Percentiles rank a stretch among this genome's conserved stretches.
Conservation (phyloP, 306 rosid genomes). For the Inga leiocalycina region DNA sequence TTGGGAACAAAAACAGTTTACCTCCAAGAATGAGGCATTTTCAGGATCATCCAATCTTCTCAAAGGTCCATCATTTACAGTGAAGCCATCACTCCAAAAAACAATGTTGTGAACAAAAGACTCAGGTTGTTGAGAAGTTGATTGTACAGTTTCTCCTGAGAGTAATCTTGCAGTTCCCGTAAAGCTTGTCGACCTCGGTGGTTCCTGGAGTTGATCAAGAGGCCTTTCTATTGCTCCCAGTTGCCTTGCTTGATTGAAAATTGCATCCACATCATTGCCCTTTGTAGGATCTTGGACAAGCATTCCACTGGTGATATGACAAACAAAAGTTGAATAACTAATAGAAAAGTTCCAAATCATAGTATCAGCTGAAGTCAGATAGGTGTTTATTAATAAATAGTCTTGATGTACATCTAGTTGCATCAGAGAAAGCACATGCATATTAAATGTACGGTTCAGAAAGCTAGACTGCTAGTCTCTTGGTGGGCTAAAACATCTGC, state of each 20-base stretch:
- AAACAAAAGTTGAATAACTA: conserved; percentile 25
- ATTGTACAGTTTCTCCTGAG: conserved; percentile 71
- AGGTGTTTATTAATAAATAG: not conserved
- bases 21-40: conserved; percentile 92
- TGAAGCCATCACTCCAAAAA: conserved; percentile 92
- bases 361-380: conserved; percentile 2
- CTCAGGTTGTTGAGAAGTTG: conserved; percentile 85
- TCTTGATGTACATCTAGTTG: conserved; percentile 1
- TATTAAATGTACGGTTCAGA: conserved; percentile 15
- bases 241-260: conserved; percentile 86
- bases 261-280: conserved; percentile 84
- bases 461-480: not conserved
- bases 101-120: conserved; percentile 81
- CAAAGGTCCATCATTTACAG: conserved; percentile 89
- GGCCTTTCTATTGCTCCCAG: conserved; percentile 91
- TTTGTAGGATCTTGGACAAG: conserved; percentile 97
- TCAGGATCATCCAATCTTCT: conserved; percentile 97
- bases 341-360: conserved; percentile 4
- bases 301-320: conserved; percentile 82
- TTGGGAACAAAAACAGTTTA: conserved; percentile 30
- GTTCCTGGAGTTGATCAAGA: conserved; percentile 63
- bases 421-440: not conserved
- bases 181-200: conserved; percentile 88
- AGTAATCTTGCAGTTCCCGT: conserved; percentile 90
- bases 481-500: not conserved